Conservation (phyloP, 2,329 filamentous ascomycete species). For the Ophiostoma pallidulum region DNA sequence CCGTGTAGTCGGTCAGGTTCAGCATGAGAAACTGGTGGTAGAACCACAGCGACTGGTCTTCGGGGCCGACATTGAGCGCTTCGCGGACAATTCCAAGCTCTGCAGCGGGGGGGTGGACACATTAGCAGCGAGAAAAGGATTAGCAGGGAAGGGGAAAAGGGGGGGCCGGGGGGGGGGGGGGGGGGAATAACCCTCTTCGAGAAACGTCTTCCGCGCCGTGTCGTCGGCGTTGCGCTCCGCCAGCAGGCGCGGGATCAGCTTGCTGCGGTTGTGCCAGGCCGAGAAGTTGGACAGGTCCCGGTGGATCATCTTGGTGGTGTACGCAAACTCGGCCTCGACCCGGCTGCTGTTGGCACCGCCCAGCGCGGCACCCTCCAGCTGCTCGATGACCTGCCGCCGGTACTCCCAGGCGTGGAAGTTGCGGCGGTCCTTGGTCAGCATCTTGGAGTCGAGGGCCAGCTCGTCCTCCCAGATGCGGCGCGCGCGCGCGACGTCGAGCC, state of each 20-base stretch:
- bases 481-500: slow-evolving; percentile 48
- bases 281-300: slow-evolving; percentile 91
- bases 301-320: slow-evolving; percentile 82
- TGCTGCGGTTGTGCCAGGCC: slow-evolving; percentile 87
- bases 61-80: slow-evolving; percentile 78
- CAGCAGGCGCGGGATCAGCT: slow-evolving; percentile 68
- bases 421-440: slow-evolving; percentile 75
- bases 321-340: slow-evolving; percentile 73
- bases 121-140: slow-evolving; percentile 17
- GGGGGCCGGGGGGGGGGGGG: not conserved
- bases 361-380: slow-evolving; percentile 54
- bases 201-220: slow-evolving; percentile 53
- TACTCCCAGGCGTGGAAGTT: slow-evolving; percentile 99
- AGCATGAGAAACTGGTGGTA: slow-evolving; percentile 85
- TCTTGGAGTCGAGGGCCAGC: slow-evolving; percentile 72
- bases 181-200: slow-evolving; percentile 53
- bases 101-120: too few species aligned
- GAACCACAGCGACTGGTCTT: slow-evolving; percentile 95
- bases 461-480: slow-evolving; percentile 73
- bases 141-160: not conserved
- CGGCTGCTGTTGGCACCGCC: slow-evolving; percentile 39
- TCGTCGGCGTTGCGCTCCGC: slow-evolving; percentile 58
- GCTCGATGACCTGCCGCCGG: slow-evolving; percentile 65
- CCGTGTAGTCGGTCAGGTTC: slow-evolving; percentile 46
- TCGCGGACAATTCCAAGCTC: slow-evolving; percentile 69